Evolutionary conservation across 768 basidiomycete species (phyloP).

Genomic region (Lyophyllum shimeji): DNA sequence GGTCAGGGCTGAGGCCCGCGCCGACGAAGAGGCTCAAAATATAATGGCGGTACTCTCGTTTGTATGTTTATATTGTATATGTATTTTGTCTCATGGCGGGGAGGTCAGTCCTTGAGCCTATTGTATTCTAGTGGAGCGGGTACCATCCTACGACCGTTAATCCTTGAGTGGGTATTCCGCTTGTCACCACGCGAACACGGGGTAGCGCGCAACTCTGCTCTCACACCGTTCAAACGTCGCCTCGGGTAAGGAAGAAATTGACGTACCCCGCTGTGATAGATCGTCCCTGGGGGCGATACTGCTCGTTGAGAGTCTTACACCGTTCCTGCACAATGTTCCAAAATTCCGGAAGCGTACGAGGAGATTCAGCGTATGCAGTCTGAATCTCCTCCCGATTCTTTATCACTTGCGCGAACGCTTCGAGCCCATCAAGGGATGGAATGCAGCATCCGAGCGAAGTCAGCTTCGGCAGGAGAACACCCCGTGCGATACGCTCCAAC

Average conservation of each 20-base stretch:
- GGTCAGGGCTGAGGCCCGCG: conserved; percentile 7
- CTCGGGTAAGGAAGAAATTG: not conserved
- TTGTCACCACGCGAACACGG: too few relatives aligned
- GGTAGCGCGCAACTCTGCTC: too few relatives aligned
- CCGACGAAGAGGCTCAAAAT: conserved; percentile 18
- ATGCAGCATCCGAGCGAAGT: not conserved
- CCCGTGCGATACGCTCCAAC: not conserved
- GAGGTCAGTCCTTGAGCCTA: too few relatives aligned
- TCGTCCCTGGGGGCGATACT: not conserved
- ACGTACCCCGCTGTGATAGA: not conserved
- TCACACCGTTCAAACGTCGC: not conserved
- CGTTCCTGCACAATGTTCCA: not conserved
- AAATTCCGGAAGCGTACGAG: not conserved
- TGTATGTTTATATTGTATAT: too few relatives aligned
- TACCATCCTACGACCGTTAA: too few relatives aligned
- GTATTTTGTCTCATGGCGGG: too few relatives aligned
- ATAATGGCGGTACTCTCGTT: not conserved
- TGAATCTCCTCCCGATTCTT: not conserved
- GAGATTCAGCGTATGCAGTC: not conserved
- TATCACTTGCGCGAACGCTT: not conserved
- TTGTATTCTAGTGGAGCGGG: too few relatives aligned
- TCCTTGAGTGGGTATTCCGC: too few relatives aligned
- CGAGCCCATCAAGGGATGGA: not conserved
- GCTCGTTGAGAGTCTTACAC: not conserved
- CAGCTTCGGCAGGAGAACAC: not conserved